phyloP scores from a whole-genome alignment of 768 basidiomycete species.

The Coprinellus micaceus region DNA sequence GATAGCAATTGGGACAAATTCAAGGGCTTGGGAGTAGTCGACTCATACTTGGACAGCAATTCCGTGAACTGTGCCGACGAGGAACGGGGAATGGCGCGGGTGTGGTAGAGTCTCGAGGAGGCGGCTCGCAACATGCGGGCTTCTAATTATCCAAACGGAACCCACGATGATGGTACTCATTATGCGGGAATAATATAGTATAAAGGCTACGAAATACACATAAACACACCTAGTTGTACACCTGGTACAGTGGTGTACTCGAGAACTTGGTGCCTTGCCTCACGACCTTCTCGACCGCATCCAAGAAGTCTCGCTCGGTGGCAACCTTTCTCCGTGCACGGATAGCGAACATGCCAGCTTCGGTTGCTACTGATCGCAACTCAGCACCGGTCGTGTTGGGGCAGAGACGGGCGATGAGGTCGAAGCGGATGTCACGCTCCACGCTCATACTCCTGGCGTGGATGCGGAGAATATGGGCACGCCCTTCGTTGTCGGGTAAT shows the following conservation, averaged over 20 bases:
- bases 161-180: no score
- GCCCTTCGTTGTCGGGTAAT: conserved; percentile 90
- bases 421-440: conserved; percentile 95
- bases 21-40: conserved; percentile 62
- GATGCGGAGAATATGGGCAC: conserved; percentile 94
- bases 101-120: not conserved
- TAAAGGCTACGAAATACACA: not conserved
- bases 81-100: conserved; percentile 26
- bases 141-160: not conserved
- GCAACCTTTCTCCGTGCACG: conserved; percentile 94
- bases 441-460: conserved; percentile 98
- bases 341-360: conserved; percentile 99
- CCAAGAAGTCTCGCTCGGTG: conserved; percentile 95
- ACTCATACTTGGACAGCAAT: conserved; percentile 60
- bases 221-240: conserved; percentile 68
- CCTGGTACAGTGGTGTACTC: conserved; percentile 90
- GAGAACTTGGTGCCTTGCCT: conserved; percentile 98
- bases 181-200: no score
- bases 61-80: conserved; percentile 51
- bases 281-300: conserved; percentile 98
- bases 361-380: conserved; percentile 92
- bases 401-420: conserved; percentile 93
- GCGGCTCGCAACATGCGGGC: not conserved
- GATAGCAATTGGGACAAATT: conserved; percentile 72
- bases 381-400: conserved; percentile 99